Evolutionary conservation across 257 asterid genomes (phyloP).

Genomic region (Eustoma russellianum): DNA sequence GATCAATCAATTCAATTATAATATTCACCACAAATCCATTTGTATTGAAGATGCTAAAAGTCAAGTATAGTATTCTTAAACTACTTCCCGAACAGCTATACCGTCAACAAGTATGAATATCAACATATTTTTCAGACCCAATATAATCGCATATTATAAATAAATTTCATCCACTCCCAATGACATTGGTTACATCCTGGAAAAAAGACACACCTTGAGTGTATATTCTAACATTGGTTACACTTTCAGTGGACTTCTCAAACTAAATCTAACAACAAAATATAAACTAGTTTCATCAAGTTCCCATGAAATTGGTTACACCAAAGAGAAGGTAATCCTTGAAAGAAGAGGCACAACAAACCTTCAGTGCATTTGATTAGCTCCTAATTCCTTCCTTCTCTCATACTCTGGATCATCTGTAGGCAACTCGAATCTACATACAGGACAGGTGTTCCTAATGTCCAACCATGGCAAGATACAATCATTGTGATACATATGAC

Average conservation of each 20-base stretch:
- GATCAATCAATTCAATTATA: too few relatives aligned
- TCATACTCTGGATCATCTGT: conserved; percentile 62
- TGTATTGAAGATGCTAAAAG: too few relatives aligned
- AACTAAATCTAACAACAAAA: not conserved
- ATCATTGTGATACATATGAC: conserved; percentile 46
- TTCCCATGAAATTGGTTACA: not conserved
- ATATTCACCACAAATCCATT: too few relatives aligned
- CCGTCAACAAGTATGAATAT: too few relatives aligned
- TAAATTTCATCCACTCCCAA: too few relatives aligned
- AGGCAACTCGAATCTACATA: conserved; percentile 55
- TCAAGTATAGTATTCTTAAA: too few relatives aligned
- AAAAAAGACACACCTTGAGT: too few relatives aligned
- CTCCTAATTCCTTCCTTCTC: conserved; percentile 20
- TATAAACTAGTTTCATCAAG: not conserved
- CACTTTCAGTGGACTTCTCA: not conserved
- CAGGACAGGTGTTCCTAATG: conserved; percentile 58
- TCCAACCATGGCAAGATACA: conserved; percentile 57
- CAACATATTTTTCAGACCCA: not conserved
- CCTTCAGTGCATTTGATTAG: conserved; percentile 17
- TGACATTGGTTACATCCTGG: too few relatives aligned
- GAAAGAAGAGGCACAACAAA: conserved; percentile 6
- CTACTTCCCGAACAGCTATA: too few relatives aligned
- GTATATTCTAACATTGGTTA: not conserved
- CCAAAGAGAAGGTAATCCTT: not conserved
- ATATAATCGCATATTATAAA: not conserved